phyloP scores from a whole-genome alignment of 2,329 filamentous ascomycete species.

The Hymenoscyphus salicellus region DNA sequence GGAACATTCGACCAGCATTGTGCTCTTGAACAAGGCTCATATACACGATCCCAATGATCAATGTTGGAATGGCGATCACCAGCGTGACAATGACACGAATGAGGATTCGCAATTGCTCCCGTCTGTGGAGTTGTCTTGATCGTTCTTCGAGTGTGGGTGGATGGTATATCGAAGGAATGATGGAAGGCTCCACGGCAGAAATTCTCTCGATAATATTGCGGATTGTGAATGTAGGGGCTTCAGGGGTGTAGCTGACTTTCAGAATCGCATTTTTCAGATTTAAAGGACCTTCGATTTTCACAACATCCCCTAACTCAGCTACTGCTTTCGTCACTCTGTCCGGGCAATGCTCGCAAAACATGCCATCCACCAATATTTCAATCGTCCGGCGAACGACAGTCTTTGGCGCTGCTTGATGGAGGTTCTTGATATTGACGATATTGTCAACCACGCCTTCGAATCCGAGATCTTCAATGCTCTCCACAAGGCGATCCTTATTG shows the following conservation, averaged over 20 bases:
- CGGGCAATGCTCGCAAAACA: constrained; percentile 73
- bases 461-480: constrained; percentile 59
- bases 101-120: constrained; percentile 66
- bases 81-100: constrained; percentile 68
- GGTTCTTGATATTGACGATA: constrained; percentile 36
- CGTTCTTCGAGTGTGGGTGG: constrained; percentile 81
- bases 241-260: constrained; percentile 67
- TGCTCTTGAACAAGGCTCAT: constrained; percentile 72
- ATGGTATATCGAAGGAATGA: constrained; percentile 70
- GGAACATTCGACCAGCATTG: constrained; percentile 57
- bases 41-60: constrained; percentile 84
- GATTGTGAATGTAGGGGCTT: constrained; percentile 68
- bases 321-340: constrained; percentile 54
- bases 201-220: constrained; percentile 70
- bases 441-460: constrained; percentile 63
- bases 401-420: constrained; percentile 18
- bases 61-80: constrained; percentile 72
- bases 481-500: constrained; percentile 44
- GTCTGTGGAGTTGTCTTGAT: constrained; percentile 66
- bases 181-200: constrained; percentile 60
- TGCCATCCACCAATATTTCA: constrained; percentile 65
- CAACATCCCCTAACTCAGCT: constrained; percentile 47
- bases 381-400: constrained; percentile 40
- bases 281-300: constrained; percentile 51
- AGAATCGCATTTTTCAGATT: constrained; percentile 64